Evolutionary conservation across 192 early-diverging fungal genomes (phyloP).

Genomic region (Dispira parvispora): DNA sequence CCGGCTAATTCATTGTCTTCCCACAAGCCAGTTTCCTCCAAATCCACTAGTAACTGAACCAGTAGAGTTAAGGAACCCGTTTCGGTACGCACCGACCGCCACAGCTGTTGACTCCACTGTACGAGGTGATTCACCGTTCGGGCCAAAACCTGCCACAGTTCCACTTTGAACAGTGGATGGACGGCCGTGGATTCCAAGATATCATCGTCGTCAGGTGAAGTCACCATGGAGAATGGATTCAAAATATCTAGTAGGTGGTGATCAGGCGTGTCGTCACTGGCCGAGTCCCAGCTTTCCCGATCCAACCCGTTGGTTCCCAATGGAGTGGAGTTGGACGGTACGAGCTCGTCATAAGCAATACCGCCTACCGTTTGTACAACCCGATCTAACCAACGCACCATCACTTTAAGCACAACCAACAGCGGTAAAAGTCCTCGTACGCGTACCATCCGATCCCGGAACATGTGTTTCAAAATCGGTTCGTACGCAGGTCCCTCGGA

Average conservation of each 20-base stretch:
- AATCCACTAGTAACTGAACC: background rate
- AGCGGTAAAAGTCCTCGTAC: background rate
- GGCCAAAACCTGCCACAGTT: background rate
- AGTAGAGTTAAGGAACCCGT: background rate
- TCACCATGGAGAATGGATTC: background rate
- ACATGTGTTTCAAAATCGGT: background rate
- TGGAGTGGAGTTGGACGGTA: background rate
- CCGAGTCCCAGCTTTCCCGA: background rate
- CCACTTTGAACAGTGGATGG: background rate
- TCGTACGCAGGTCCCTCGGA: background rate
- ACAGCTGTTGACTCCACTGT: background rate
- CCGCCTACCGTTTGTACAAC: background rate
- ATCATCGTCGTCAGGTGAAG: background rate
- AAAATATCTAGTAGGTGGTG: background rate
- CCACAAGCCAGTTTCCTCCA: background rate
- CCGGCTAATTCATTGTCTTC: background rate
- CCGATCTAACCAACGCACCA: background rate
- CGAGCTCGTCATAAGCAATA: background rate
- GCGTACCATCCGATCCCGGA: background rate
- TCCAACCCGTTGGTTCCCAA: background rate
- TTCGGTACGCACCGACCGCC: background rate
- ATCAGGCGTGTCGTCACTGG: background rate
- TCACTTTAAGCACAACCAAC: background rate
- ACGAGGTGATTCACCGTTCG: background rate
- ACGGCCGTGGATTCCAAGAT: background rate